Base-by-base conservation (phyloP, 768 basidiomycete genomes). In the Mycena galopus region DNA sequence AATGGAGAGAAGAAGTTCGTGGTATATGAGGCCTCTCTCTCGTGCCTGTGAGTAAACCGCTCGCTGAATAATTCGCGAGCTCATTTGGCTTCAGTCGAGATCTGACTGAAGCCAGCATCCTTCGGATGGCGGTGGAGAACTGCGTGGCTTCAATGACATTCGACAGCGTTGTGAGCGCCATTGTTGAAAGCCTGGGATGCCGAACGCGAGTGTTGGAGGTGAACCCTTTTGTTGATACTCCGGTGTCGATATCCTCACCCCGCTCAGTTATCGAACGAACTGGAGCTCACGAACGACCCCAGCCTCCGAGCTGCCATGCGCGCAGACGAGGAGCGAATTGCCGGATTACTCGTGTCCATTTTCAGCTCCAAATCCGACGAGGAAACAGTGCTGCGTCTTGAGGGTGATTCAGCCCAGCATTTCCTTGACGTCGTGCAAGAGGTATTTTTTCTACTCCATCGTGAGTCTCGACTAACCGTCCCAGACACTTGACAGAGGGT, bases 131-230 rank as follows among this genome's bases (percentile, higher is more conserved):
- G 10, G 10, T 68, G 35, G 37, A 60, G 9, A 47, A 27, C 9
- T 61, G 53, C 17, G 4, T 33, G 6, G 21, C 16, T 23, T 67
- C 66, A 32, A 67, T 60, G 44, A 11, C 58, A 16, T 67, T 32
- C 7, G 55, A 67, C 33, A 58, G n/a, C 29, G 33, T 58, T 17
- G 55, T 72, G 25, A 42, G 33, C 30, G 60, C 50, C 14, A 58
- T 72, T 37, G 44, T 67, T 14, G 55, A 58, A 25, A 72, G 71
- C 29, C 16, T 64, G 30, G 51, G 58, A 64, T 67, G 42, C 29
- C 59, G 71, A 25, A 62, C 63, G 19, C 37, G 50, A 29, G 39
- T 72, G 23, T 25, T 72, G 16, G 60, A 67, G 60, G 71, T 72
- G 33, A 23, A 0, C 4, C 4, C 1, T n/a, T 9, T 21, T 16